Evolutionary conservation across 331 rosid species (phyloP), one percentile per base, ranked within the genome.

Genomic region (Saraca asoca): DNA sequence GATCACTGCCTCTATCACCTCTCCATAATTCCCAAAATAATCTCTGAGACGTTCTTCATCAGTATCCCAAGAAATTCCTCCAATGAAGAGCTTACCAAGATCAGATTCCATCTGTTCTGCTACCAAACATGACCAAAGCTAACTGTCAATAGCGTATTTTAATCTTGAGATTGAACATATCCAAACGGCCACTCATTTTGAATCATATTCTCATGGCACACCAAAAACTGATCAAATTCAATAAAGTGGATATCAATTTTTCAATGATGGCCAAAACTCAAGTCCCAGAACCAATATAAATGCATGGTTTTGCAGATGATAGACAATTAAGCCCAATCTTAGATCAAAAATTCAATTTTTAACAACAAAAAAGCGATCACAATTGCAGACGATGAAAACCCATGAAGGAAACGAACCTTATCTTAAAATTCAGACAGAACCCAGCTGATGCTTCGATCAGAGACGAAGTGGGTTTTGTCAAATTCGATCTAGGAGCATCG

Each of bases 21-120:
- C 95, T 19, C 97, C 97, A 58, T 86, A 91, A 18, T 78, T 88
- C 71, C 88, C 70, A 69, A 91, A 91, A 74, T 91, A 85, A 15
- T 86, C 95, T 64, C 83, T 88, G 50, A 91, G 96, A 51, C 96
- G 91, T 71, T 86, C 96, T 79, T 91, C 96, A 71, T 91, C 95
- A 38, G 97, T 91, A 77, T 91, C 96, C 97, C 97, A 91, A 12
- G 97, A 88, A 87, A 91, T 91, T 69, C 97, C 97, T 63, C 97
- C 97, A 87, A 91, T 88, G 92, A 91, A 91, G 85, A 91, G 96
- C 88, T 91, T 91, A 62, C 97, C 95, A 70, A 88, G 90, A 85
- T 91, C 97, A 70, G 97, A 86, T 81, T 88, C 95, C 97, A 91
- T 91, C 92, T 72, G 69, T 39, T 78, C 71, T 76, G 75, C 58